Base-by-base conservation (phyloP, 176 grass and related monocot species). In the Eragrostis curvula region DNA sequence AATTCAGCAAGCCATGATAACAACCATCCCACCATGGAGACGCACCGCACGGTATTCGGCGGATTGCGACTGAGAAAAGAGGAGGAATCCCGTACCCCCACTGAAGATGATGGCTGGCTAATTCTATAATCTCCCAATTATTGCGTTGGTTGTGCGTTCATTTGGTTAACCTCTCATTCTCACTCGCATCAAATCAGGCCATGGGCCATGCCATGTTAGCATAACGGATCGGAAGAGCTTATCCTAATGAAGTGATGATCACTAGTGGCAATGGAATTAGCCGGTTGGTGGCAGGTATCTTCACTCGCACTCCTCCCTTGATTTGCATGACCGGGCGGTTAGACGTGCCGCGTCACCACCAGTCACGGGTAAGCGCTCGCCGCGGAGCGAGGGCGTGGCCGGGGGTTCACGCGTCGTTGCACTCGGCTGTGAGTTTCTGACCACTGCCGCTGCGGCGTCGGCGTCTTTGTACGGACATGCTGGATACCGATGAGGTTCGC, bases 121-220 rank as follows among this genome's bases (percentile, higher is more conserved):
- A 66, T 79, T 20, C 16, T 30, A 12, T 0, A 39, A 79, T 79
- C 47, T 11, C 28, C 29, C 1, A 52, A 79, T 79, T 36, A 79
- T 79, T 66, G 77, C 46, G 77, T 79, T 67, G 21, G 77, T 79
- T 79, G 47, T 7, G 75, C 75, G 12, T 39, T 16, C 12, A 30
- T 67, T 24, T 67, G 1, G 77, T 66, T 79, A 79, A 67, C 20
- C 77, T 18, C 77, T 80, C 61, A 2, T 27, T 28, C 0, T 79
- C 77, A 8, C 63, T 5, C 77, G 48, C 21, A 9, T 80, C 77
- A 28, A 67, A 68, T 68, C 77, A 10, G 47, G 9, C 29, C 6
- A 29, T 21, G 21, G 52, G 20, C 53, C 39, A 41, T 41, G 20
- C 32, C 51, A 58, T 58, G 51, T 25, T 39, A 12, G 28, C 9